A percentile compares a stretch with the other conserved stretches of the same genome.
phyloP scores from a whole-genome alignment of 1,284 basidiomycete genomes.

The Agaricales sp. region DNA sequence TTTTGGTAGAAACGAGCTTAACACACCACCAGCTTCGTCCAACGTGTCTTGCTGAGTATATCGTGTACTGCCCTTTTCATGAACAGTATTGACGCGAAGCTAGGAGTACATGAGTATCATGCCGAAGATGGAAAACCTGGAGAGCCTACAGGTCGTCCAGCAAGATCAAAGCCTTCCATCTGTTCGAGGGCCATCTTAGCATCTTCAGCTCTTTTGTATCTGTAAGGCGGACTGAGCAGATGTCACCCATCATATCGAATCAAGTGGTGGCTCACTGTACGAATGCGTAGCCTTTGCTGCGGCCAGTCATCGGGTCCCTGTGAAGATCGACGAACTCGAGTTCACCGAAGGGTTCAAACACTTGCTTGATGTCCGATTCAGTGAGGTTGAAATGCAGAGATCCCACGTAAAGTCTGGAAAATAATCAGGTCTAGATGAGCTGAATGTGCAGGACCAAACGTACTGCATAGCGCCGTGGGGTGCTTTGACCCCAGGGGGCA shows the following conservation, averaged over 20 bases:
- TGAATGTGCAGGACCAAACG: too few relatives aligned
- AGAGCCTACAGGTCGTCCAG: constrained; percentile 73
- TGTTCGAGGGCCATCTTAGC: constrained; percentile 95
- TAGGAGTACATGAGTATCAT: constrained; percentile 20
- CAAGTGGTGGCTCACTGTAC: constrained; percentile 62
- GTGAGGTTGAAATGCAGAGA: constrained; percentile 95
- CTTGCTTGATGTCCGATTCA: constrained; percentile 93
- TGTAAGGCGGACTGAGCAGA: constrained; percentile 18
- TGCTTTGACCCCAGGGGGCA: constrained; percentile 67
- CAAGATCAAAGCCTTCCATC: constrained; percentile 97
- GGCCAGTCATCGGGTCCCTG: constrained; percentile 83
- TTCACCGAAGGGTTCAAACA: constrained; percentile 97
- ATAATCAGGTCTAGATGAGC: constrained; percentile 7
- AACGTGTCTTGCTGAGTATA: constrained; percentile 73
- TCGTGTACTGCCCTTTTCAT: constrained; percentile 73
- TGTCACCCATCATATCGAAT: constrained; percentile 6
- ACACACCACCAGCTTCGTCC: constrained; percentile 71
- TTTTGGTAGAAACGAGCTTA: neutral
- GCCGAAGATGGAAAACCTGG: constrained; percentile 2
- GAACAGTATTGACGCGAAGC: constrained; percentile 85
- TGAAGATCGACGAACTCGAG: constrained; percentile 98
- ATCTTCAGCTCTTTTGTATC: constrained; percentile 82
- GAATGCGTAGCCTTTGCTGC: constrained; percentile 97
- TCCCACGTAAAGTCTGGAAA: constrained; percentile 83
- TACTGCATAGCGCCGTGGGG: constrained; percentile 74